A percentile compares a stretch with the other conserved stretches of the same genome.
Conservation (phyloP, 495 filamentous ascomycete genomes). For the Thozetella sp. region DNA sequence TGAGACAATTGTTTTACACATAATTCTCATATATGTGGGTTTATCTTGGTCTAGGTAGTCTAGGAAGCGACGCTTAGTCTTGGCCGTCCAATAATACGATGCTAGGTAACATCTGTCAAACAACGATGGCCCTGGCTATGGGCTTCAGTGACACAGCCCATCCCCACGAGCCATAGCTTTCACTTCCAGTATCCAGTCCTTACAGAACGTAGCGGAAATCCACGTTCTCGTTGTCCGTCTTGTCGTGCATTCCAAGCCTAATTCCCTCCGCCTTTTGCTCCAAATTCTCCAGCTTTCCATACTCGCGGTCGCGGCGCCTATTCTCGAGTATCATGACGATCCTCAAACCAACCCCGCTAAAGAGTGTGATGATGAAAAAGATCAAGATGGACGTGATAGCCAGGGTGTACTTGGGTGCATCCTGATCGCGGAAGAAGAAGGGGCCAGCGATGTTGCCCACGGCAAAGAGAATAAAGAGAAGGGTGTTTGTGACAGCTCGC, state of each 20-base stretch:
- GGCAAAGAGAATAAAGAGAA: slow-evolving; percentile 6
- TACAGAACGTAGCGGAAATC: slow-evolving; percentile 4
- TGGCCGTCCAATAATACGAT: too few species aligned
- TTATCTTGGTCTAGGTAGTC: too few species aligned
- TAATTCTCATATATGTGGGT: too few species aligned
- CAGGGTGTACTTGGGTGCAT: slow-evolving; percentile 9
- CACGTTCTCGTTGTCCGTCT: slow-evolving; percentile 6
- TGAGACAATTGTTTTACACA: too few species aligned
- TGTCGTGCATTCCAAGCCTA: slow-evolving; percentile 4
- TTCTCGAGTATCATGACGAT: not conserved
- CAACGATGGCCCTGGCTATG: not conserved
- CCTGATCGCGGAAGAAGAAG: slow-evolving; percentile 10
- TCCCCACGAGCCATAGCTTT: too few species aligned
- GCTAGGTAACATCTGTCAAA: too few species aligned
- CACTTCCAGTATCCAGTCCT: not conserved
- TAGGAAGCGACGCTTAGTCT: too few species aligned
- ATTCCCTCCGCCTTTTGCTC: slow-evolving; percentile 1
- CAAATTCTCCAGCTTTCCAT: not conserved
- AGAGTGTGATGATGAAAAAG: not conserved
- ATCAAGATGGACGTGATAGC: slow-evolving; percentile 6
- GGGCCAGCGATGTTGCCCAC: slow-evolving; percentile 13
- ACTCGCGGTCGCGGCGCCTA: not conserved
- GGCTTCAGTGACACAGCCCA: not conserved
- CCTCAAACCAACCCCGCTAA: not conserved
- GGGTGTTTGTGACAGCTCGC: slow-evolving; percentile 6